Conservation (phyloP, 1,284 basidiomycete species). For the Ustilago trichophora region DNA sequence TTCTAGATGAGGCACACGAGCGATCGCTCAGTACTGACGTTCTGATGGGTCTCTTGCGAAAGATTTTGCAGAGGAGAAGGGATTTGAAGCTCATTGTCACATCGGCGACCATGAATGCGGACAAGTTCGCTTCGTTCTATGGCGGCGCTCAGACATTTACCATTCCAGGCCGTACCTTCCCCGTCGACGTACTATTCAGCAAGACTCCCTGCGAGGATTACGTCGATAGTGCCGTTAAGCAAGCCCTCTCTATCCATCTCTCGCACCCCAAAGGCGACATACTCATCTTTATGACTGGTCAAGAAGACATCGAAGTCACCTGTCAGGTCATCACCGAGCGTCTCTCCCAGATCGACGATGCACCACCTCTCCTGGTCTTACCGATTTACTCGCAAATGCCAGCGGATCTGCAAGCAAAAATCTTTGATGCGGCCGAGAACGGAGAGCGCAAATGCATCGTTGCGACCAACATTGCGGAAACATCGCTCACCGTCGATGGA, state of each 20-base stretch:
- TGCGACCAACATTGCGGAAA: slow-evolving; percentile 99
- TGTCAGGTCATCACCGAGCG: slow-evolving; percentile 74
- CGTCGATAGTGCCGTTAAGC: slow-evolving; percentile 96
- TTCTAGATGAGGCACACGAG: slow-evolving; percentile 96
- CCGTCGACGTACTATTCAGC: slow-evolving; percentile 92
- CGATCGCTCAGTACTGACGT: slow-evolving; percentile 95
- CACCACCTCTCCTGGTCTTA: slow-evolving; percentile 82
- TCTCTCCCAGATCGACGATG: slow-evolving; percentile 87
- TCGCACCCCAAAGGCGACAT: slow-evolving; percentile 94
- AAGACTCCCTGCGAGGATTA: slow-evolving; percentile 99
- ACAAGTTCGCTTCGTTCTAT: slow-evolving; percentile 93
- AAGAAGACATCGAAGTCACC: slow-evolving; percentile 89
- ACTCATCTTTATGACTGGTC: slow-evolving; percentile 99
- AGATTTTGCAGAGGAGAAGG: slow-evolving; percentile 87
- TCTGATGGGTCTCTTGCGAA: slow-evolving; percentile 90
- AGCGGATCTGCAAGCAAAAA: slow-evolving; percentile 96
- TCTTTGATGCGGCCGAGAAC: slow-evolving; percentile 93
- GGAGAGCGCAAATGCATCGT: slow-evolving; percentile 96
- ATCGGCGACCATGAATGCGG: slow-evolving; percentile 98
- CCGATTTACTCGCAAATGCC: slow-evolving; percentile 99
- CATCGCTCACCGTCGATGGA: slow-evolving; percentile 91
- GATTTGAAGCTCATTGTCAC: slow-evolving; percentile 97
- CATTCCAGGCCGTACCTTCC: slow-evolving; percentile 97
- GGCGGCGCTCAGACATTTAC: slow-evolving; percentile 94
- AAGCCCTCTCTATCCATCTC: slow-evolving; percentile 94